phyloP scores from a whole-genome alignment of 176 grass and related monocot genomes.

The Cenchrus americanus region DNA sequence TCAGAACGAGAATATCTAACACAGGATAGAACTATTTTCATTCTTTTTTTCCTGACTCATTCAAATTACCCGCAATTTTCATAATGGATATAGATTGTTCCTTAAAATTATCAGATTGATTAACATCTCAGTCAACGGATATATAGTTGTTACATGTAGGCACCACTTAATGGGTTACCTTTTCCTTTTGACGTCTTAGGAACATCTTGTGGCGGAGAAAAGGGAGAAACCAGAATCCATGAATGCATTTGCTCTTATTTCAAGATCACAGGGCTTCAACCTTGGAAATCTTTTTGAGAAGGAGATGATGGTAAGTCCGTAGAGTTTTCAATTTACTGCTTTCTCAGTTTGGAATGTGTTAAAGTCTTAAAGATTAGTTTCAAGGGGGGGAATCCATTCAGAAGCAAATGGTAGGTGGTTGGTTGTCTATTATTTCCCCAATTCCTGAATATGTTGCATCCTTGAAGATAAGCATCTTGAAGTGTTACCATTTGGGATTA shows the following conservation, averaged over 20 bases:
- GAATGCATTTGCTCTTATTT: constrained; percentile 99
- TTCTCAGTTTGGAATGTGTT: neutral
- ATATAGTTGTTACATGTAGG: neutral
- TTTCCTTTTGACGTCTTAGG: constrained; percentile 50
- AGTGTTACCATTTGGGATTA: neutral
- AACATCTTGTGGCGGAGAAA: constrained; percentile 83
- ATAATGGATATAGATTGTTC: neutral
- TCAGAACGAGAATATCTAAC: neutral
- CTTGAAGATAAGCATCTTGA: neutral
- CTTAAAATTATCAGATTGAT: constrained; percentile 6
- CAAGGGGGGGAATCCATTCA: neutral
- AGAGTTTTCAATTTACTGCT: neutral
- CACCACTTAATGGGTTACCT: neutral
- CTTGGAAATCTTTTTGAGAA: constrained; percentile 98
- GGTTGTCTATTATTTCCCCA: neutral
- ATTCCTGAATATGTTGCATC: neutral
- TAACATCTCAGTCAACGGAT: neutral
- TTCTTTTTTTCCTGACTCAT: neutral
- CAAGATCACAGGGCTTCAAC: constrained; percentile 97
- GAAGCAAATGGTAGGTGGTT: neutral
- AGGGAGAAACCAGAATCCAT: constrained; percentile 92
- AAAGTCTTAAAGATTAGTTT: neutral
- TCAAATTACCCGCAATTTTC: neutral
- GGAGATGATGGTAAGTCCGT: constrained; percentile 64
- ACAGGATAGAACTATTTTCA: neutral